These are phyloP conservation scores for Vickermania spadyakhi DNA, from an alignment of 208 protist genomes.

Conservation along the genomic window DNA sequence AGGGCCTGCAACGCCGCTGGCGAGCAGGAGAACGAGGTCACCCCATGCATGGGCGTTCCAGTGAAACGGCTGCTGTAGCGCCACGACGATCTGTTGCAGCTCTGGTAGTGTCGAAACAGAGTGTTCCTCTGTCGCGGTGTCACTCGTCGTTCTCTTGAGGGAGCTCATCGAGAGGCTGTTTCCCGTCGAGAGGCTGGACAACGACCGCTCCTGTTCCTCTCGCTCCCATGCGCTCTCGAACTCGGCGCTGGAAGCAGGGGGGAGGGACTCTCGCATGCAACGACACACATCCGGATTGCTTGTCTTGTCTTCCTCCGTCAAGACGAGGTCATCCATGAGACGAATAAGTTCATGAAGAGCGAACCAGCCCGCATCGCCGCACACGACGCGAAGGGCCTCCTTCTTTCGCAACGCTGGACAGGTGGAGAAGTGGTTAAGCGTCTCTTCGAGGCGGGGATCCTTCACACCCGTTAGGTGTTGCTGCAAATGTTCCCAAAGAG, in stretches of 20 bases:
- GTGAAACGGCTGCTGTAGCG: neutral
- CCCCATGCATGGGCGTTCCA: neutral
- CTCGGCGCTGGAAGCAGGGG: neutral
- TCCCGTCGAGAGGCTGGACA: neutral
- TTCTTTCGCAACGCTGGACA: neutral
- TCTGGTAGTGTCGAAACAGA: too few species aligned
- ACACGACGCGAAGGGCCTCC: neutral
- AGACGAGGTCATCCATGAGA: neutral
- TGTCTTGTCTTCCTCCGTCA: neutral
- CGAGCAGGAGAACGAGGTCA: neutral
- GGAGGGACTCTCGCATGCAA: neutral
- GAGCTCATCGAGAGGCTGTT: neutral
- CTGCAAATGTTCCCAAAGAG: neutral
- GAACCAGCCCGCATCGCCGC: neutral
- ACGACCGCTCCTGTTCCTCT: neutral
- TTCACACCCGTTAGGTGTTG: too few species aligned
- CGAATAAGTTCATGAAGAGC: neutral
- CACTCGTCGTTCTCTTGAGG: too few species aligned
- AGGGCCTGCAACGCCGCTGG: neutral
- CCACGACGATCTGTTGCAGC: too few species aligned
- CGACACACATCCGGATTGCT: neutral
- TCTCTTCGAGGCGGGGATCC: too few species aligned
- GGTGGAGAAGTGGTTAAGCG: neutral
- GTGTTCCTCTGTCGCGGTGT: too few species aligned
- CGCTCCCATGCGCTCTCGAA: slow-evolving; percentile 1